Percentiles rank a stretch among this genome's conserved stretches.
Evolutionary conservation across 495 filamentous ascomycete genomes (phyloP).

Genomic region (Neurospora sp.): DNA sequence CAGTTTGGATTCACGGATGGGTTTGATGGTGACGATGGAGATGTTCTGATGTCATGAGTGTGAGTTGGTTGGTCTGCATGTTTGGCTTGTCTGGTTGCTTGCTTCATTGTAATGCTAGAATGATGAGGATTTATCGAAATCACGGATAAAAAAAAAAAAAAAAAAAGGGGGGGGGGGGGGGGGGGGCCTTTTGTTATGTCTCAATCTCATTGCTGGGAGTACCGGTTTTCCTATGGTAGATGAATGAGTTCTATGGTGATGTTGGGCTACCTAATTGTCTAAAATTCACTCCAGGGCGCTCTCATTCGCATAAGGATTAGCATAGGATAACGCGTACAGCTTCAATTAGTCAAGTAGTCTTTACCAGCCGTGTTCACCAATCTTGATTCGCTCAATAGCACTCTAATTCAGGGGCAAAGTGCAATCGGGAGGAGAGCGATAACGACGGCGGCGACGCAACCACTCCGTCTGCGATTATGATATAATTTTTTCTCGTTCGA

Average conservation of each 20-base stretch:
- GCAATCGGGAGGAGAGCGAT: too few species aligned
- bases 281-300: too few species aligned
- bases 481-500: background rate
- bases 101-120: background rate
- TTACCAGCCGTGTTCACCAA: background rate
- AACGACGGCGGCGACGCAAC: background rate
- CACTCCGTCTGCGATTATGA: background rate
- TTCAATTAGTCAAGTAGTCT: too few species aligned
- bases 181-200: background rate
- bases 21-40: background rate
- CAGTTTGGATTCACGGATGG: slow-evolving; percentile 40
- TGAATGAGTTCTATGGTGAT: background rate
- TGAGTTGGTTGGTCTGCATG: background rate
- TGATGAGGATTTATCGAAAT: background rate
- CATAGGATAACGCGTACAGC: background rate
- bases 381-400: background rate
- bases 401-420: background rate
- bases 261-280: background rate
- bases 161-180: too few species aligned
- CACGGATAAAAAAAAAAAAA: background rate
- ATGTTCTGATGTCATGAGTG: background rate
- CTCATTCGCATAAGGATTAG: background rate
- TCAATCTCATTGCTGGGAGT: background rate
- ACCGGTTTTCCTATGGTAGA: background rate
- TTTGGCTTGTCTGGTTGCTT: background rate